A percentile compares a stretch with the other conserved stretches of the same genome.
Conservation (phyloP, 345 rosid species). For the Geranium rotundifolium region DNA sequence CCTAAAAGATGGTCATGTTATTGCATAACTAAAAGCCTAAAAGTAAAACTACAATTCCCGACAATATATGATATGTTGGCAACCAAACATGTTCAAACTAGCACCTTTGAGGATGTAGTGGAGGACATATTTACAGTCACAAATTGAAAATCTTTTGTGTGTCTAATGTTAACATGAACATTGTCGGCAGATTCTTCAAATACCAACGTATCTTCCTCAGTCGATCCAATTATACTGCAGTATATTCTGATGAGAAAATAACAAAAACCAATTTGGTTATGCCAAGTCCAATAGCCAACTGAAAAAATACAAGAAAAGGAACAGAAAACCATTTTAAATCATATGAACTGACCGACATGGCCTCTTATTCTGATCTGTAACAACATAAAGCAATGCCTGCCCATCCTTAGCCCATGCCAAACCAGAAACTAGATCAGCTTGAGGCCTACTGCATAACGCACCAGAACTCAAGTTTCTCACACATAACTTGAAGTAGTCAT, state of each 20-base stretch:
- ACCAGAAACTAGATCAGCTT: slow-evolving; percentile 69
- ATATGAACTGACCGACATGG: slow-evolving; percentile 46
- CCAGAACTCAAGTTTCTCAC: slow-evolving; percentile 87
- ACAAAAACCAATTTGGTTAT: slow-evolving; percentile 6
- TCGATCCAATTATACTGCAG: slow-evolving; percentile 34
- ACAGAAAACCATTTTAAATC: neutral
- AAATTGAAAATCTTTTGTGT: slow-evolving; percentile 72
- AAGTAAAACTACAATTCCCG: neutral
- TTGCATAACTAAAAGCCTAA: slow-evolving; percentile 1
- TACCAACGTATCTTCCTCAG: slow-evolving; percentile 77
- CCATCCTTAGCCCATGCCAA: slow-evolving; percentile 90
- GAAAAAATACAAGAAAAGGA: neutral
- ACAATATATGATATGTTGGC: neutral
- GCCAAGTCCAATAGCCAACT: slow-evolving; percentile 1
- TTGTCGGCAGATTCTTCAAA: slow-evolving; percentile 62
- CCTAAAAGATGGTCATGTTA: slow-evolving; percentile 54
- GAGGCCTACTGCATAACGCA: slow-evolving; percentile 85
- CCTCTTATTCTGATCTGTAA: slow-evolving; percentile 75
- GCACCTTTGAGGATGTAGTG: slow-evolving; percentile 67
- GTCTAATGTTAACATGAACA: slow-evolving; percentile 52
- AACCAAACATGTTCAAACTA: slow-evolving; percentile 2
- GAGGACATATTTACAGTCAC: slow-evolving; percentile 66
- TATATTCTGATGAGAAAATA: slow-evolving; percentile 36
- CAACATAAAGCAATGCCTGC: slow-evolving; percentile 73
- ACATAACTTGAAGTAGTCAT: slow-evolving; percentile 60